These are phyloP conservation scores for Zalaria sp. DNA, from an alignment of 2,329 filamentous ascomycete species.

Conservation along the genomic window DNA sequence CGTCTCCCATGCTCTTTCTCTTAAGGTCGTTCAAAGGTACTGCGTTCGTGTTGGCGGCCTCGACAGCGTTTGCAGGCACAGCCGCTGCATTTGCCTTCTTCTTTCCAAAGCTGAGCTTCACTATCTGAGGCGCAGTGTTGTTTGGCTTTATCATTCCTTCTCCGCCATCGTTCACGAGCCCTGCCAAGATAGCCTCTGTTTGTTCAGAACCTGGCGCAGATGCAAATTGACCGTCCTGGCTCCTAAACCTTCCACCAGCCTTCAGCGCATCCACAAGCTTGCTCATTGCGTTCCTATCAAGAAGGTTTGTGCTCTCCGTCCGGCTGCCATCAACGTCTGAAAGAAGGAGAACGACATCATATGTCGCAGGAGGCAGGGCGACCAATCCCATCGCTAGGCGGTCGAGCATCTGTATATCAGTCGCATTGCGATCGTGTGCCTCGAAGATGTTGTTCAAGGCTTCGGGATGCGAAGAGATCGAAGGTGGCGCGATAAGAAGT, in stretches of 20 bases:
- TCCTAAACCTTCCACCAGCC: constrained; percentile 50
- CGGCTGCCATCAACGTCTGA: constrained; percentile 58
- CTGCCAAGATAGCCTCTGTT: constrained; percentile 74
- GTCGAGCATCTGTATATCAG: constrained; percentile 96
- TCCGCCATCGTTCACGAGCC: constrained; percentile 46
- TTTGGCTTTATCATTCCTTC: constrained; percentile 55
- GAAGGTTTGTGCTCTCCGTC: constrained; percentile 48
- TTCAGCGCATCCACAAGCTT: constrained; percentile 58
- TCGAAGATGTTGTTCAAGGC: constrained; percentile 58
- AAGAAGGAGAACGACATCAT: constrained; percentile 74
- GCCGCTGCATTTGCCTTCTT: constrained; percentile 37
- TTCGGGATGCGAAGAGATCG: constrained; percentile 72
- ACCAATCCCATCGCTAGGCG: constrained; percentile 73
- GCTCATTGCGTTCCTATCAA: constrained; percentile 54
- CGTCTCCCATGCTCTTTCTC: constrained; percentile 21
- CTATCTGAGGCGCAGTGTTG: constrained; percentile 15
- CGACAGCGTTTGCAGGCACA: constrained; percentile 18
- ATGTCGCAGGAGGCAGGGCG: constrained; percentile 58
- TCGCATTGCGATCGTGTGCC: constrained; percentile 57
- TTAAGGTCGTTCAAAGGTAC: constrained; percentile 13
- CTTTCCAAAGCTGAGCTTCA: constrained; percentile 46
- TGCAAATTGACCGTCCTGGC: constrained; percentile 52
- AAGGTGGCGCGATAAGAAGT: constrained; percentile 80
- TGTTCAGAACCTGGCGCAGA: constrained; percentile 34
- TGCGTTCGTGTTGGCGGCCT: constrained; percentile 13